These are phyloP conservation scores for Jatropha multifida DNA, from an alignment of 441 rosid genomes.

Conservation along the genomic window DNA sequence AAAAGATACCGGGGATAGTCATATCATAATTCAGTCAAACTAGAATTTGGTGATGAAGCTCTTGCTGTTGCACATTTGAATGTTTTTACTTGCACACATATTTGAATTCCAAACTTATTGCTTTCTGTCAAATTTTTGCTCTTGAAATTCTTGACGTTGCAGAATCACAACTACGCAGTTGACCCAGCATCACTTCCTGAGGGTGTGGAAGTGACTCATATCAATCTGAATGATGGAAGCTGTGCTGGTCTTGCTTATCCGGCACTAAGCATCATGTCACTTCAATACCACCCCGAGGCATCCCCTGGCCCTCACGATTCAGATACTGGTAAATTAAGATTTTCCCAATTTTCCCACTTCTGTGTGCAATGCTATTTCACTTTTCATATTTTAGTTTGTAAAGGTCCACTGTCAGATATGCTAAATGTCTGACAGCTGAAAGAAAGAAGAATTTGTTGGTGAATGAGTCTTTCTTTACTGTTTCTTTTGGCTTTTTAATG, in stretches of 20 bases:
- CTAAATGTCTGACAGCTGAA: neutral
- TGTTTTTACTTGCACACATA: neutral
- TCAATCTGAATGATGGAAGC: constrained; percentile 72
- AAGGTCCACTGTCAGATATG: neutral
- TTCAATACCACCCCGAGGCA: constrained; percentile 77
- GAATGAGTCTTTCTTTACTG: neutral
- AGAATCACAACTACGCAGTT: constrained; percentile 78
- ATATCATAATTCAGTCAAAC: neutral
- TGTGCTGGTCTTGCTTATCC: constrained; percentile 75
- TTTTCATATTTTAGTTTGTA: neutral
- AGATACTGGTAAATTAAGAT: constrained; percentile 38
- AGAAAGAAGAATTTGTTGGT: neutral
- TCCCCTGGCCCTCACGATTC: constrained; percentile 86
- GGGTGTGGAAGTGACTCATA: constrained; percentile 66
- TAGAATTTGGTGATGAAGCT: neutral
- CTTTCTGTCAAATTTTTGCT: neutral
- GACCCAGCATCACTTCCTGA: constrained; percentile 69
- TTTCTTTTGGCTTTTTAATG: neutral
- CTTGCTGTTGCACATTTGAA: neutral
- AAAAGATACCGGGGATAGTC: neutral
- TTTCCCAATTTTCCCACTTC: neutral
- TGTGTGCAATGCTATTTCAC: neutral
- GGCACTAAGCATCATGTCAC: constrained; percentile 53
- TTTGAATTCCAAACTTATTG: neutral
- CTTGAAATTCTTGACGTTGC: constrained; percentile 23